Percentiles rank a stretch among this genome's conserved stretches.
Evolutionary conservation across 164 flowering plant species (phyloP).

Genomic region (Piper longum): DNA sequence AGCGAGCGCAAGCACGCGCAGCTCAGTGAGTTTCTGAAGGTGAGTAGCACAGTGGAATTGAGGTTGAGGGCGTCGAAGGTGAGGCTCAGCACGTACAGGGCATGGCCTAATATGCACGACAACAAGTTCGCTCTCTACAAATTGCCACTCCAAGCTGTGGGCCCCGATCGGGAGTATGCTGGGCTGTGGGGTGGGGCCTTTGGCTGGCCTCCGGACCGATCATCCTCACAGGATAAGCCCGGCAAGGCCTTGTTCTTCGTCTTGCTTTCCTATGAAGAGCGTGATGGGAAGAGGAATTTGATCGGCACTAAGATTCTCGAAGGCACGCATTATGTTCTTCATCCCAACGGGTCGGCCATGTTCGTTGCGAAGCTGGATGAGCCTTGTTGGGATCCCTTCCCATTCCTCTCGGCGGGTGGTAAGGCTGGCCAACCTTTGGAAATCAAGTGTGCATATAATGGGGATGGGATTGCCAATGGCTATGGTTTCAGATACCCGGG

Average conservation of each 20-base stretch:
- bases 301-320: conserved; percentile 90
- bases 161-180: conserved; percentile 48
- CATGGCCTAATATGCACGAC: conserved; percentile 91
- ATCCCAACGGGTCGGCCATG: conserved; percentile 98
- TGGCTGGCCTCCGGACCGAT: conserved; percentile 90
- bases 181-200: conserved; percentile 93
- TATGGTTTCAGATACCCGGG: conserved; percentile 96
- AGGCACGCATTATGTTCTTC: conserved; percentile 89
- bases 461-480: conserved; percentile 93
- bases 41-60: conserved; percentile 54
- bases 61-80: conserved; percentile 41
- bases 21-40: conserved; percentile 52
- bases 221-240: conserved; percentile 55
- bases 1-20: conserved; percentile 47
- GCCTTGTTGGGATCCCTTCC: conserved; percentile 61
- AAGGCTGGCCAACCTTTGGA: conserved; percentile 19
- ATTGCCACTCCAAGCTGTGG: conserved; percentile 40
- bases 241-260: conserved; percentile 88
- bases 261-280: conserved; percentile 72
- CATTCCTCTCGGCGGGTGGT: conserved; percentile 53
- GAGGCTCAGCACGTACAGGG: conserved; percentile 59
- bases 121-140: conserved; percentile 81
- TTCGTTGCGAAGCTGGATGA: conserved; percentile 59
- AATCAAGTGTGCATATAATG: conserved; percentile 46
- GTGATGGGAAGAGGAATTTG: conserved; percentile 39